phyloP scores from a whole-genome alignment of 1,284 basidiomycete species.

The Tilletia caries region DNA sequence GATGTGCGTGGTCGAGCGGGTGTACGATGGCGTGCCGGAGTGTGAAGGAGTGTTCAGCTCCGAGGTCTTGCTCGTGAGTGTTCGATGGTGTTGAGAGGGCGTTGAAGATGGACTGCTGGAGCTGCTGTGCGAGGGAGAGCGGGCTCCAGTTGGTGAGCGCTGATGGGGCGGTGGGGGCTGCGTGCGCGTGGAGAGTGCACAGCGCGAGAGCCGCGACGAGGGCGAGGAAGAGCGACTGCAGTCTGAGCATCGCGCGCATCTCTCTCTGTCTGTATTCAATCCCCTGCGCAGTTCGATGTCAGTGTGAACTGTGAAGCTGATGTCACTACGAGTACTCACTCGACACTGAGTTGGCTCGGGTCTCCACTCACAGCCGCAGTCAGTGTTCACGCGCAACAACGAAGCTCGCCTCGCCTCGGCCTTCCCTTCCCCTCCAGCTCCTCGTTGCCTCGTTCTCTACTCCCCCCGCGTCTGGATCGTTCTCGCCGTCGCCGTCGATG shows the following conservation, averaged over 20 bases:
- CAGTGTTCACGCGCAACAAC: no score
- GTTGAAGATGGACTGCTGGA: slow-evolving; percentile 12
- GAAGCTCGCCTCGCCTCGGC: no score
- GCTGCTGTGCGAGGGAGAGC: slow-evolving; percentile 1
- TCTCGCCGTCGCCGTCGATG: background rate
- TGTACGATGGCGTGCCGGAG: slow-evolving; percentile 1
- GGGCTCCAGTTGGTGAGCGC: background rate
- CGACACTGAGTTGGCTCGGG: no score
- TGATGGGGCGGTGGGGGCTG: background rate
- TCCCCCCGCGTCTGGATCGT: background rate
- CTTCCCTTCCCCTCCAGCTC: no score
- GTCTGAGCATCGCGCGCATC: background rate
- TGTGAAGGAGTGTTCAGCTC: slow-evolving; percentile 9
- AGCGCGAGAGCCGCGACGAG: background rate
- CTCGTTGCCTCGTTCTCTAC: no score
- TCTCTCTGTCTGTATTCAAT: no score
- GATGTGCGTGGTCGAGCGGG: background rate
- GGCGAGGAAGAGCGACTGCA: background rate
- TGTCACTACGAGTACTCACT: no score
- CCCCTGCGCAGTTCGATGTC: no score
- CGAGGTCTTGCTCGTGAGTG: no score
- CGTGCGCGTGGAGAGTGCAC: background rate
- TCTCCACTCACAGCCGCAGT: no score
- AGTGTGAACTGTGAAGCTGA: no score
- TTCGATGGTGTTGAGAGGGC: background rate